Evolutionary conservation across 306 rosid genomes (phyloP).

Genomic region (Medicago lupulina): DNA sequence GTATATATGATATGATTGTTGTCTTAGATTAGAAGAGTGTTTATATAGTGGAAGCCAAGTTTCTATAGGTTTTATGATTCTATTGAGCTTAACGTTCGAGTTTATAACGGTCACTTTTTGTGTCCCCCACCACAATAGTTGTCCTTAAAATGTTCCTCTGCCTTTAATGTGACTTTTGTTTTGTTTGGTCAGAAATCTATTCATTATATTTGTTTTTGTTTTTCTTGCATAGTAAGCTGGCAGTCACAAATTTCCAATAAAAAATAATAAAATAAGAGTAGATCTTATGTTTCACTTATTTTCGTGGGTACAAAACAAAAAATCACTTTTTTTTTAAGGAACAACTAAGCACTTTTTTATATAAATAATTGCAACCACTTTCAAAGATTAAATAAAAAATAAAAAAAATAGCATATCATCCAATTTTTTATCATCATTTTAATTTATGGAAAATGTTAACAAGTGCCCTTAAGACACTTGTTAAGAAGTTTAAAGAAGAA

Average conservation of each 20-base stretch:
- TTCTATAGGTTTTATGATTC: slow-evolving; percentile 6
- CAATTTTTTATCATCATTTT: background rate
- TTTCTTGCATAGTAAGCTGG: no score
- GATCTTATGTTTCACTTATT: no score
- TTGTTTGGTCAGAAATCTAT: background rate
- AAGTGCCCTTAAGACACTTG: no score
- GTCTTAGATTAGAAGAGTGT: no score
- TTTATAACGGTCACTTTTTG: slow-evolving; percentile 45
- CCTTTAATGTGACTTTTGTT: background rate
- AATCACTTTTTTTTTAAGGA: no score
- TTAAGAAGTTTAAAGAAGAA: no score
- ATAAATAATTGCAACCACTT: background rate
- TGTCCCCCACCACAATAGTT: slow-evolving; percentile 16
- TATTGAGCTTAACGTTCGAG: slow-evolving; percentile 41
- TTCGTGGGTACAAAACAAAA: no score
- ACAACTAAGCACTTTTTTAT: background rate
- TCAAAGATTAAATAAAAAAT: background rate
- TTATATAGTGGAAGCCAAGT: background rate
- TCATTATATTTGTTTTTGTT: background rate
- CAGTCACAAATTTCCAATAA: no score
- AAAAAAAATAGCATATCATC: background rate
- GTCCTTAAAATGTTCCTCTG: slow-evolving; percentile 19
- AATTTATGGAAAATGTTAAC: no score
- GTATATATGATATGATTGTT: background rate
- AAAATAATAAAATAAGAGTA: no score